Conservation (phyloP, 352 stramenopile species). For the Phytophthora quininea region DNA sequence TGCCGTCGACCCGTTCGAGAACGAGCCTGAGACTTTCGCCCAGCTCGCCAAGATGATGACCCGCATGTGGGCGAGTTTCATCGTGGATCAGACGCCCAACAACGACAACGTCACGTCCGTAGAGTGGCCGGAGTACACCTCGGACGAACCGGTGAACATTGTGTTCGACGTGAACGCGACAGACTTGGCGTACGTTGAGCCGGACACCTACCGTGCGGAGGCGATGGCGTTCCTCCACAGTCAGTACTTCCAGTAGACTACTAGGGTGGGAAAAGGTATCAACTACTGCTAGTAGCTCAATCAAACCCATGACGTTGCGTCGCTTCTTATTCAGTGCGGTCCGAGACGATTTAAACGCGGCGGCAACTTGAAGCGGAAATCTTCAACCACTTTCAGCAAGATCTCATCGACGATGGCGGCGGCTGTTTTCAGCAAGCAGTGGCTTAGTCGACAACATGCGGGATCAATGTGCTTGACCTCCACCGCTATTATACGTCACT, state of each 20-base stretch:
- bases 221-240: neutral
- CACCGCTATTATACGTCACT: neutral
- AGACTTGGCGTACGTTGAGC: neutral
- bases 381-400: neutral
- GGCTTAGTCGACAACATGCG: no score
- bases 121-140: neutral
- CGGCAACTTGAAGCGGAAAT: neutral
- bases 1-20: constrained; percentile 26
- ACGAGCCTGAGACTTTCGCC: constrained; percentile 19
- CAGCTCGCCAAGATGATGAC: constrained; percentile 28
- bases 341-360: neutral
- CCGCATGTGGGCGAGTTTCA: constrained; percentile 20
- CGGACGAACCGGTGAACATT: neutral
- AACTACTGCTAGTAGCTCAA: no score
- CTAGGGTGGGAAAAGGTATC: neutral
- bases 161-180: neutral
- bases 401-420: no score
- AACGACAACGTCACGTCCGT: neutral
- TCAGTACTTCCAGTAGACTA: neutral
- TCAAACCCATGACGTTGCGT: no score
- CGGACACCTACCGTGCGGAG: neutral
- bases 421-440: neutral
- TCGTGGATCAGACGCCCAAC: constrained; percentile 4
- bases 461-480: no score
- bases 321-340: neutral